Evolutionary conservation across 257 asterid species (phyloP).

Genomic region (Leptodermis oblonga): DNA sequence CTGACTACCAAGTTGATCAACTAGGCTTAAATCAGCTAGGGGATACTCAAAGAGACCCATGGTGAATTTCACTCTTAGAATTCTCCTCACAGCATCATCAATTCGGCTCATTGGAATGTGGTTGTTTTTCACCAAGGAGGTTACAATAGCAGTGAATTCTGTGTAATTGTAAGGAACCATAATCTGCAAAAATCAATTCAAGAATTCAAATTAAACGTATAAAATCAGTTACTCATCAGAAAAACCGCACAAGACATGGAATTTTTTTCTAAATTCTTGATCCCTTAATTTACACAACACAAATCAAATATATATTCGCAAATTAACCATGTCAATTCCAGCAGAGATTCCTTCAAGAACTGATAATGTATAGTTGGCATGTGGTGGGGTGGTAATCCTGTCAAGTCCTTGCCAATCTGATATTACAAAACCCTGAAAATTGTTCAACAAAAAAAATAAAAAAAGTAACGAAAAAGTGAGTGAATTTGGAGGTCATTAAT

Average conservation of each 20-base stretch:
- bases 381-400: slow-evolving; percentile 43
- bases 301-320: too few relatives aligned
- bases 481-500: too few relatives aligned
- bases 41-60: slow-evolving; percentile 67
- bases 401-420: slow-evolving; percentile 64
- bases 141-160: slow-evolving; percentile 29
- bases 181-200: slow-evolving; percentile 23
- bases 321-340: slow-evolving; percentile 56
- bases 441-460: too few relatives aligned
- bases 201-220: background rate
- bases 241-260: too few relatives aligned
- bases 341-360: slow-evolving; percentile 31
- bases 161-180: slow-evolving; percentile 44
- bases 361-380: slow-evolving; percentile 52
- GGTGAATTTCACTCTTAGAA: slow-evolving; percentile 51
- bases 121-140: slow-evolving; percentile 35
- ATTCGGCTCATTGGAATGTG: slow-evolving; percentile 49
- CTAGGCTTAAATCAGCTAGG: slow-evolving; percentile 37
- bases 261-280: too few relatives aligned
- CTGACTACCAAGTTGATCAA: slow-evolving; percentile 44
- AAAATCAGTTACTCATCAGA: too few relatives aligned
- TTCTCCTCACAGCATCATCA: too few relatives aligned
- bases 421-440: too few relatives aligned
- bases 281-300: too few relatives aligned
- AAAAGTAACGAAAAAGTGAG: too few relatives aligned